These are phyloP conservation scores for Pogostemon cablin DNA, from an alignment of 257 asterid genomes.

Conservation along the genomic window DNA sequence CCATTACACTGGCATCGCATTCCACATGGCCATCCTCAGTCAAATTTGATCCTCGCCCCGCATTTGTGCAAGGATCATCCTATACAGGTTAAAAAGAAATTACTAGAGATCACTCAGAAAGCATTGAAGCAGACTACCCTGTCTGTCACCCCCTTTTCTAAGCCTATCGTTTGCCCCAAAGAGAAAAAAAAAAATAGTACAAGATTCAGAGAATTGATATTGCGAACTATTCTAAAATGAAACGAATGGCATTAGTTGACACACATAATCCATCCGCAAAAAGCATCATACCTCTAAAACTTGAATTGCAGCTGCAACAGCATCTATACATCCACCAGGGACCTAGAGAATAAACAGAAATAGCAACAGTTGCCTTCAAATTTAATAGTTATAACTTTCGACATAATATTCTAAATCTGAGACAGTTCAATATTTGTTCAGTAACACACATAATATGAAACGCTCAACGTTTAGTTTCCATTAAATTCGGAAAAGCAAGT, in stretches of 20 bases:
- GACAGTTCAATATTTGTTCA: neutral
- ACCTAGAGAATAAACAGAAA: slow-evolving; percentile 44
- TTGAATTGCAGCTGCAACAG: slow-evolving; percentile 83
- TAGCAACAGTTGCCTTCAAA: slow-evolving; percentile 12
- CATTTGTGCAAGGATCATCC: slow-evolving; percentile 97
- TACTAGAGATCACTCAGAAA: neutral
- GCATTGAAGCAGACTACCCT: slow-evolving; percentile 21
- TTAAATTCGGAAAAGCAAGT: slow-evolving; percentile 20
- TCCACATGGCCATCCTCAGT: slow-evolving; percentile 92
- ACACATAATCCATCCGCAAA: slow-evolving; percentile 8
- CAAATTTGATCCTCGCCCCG: slow-evolving; percentile 94
- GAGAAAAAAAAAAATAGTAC: neutral
- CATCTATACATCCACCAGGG: slow-evolving; percentile 73
- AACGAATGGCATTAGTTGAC: slow-evolving; percentile 13
- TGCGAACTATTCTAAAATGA: slow-evolving; percentile 7
- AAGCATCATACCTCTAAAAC: slow-evolving; percentile 70
- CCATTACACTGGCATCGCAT: slow-evolving; percentile 97
- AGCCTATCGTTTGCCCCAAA: neutral
- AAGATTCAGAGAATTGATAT: neutral
- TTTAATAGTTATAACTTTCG: neutral
- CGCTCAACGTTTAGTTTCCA: neutral
- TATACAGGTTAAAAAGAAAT: slow-evolving; percentile 18
- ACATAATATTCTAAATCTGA: neutral
- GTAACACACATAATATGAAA: neutral
- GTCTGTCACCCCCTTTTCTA: neutral